A percentile compares a stretch with the other conserved stretches of the same genome.
These are phyloP conservation scores for Penicillium digitatum DNA, from an alignment of 2,329 filamentous ascomycete species.

Conservation along the genomic window DNA sequence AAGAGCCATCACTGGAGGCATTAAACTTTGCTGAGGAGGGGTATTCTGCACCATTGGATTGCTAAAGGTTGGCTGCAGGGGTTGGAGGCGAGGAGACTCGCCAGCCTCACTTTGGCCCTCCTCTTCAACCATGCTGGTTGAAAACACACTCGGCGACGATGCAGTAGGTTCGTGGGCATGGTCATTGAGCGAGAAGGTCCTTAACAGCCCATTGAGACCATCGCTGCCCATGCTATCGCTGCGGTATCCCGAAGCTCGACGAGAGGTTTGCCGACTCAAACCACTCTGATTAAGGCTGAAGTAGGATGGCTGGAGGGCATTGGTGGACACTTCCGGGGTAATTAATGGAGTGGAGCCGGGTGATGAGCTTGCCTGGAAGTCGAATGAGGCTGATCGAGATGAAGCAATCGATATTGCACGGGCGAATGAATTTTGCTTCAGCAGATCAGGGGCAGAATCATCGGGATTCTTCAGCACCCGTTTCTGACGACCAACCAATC, in stretches of 20 bases:
- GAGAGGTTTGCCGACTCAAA: conserved; percentile 57
- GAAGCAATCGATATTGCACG: conserved; percentile 80
- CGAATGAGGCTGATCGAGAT: conserved; percentile 88
- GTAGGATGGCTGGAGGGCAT: conserved; percentile 82
- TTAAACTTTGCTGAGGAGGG: conserved; percentile 63
- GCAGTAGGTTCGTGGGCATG: conserved; percentile 43
- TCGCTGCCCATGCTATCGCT: conserved; percentile 94
- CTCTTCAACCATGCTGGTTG: conserved; percentile 63
- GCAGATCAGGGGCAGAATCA: conserved; percentile 84
- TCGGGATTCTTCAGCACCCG: conserved; percentile 73
- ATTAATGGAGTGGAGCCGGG: conserved; percentile 82
- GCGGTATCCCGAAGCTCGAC: conserved; percentile 72
- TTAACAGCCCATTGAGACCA: conserved; percentile 74
- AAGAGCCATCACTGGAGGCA: conserved; percentile 88
- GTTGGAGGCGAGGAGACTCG: conserved; percentile 71
- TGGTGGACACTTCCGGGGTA: conserved; percentile 67
- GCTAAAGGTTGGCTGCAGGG: conserved; percentile 59
- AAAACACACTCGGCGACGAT: conserved; percentile 32
- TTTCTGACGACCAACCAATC: conserved; percentile 92
- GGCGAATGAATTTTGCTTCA: conserved; percentile 88
- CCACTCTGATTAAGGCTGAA: conserved; percentile 64
- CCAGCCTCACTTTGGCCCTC: conserved; percentile 66
- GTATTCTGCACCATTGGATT: conserved; percentile 41
- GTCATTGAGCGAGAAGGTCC: conserved; percentile 71
- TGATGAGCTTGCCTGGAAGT: conserved; percentile 75